Base-by-base conservation (phyloP, 352 stramenopile species). In the Nothophytophthora sp. region DNA sequence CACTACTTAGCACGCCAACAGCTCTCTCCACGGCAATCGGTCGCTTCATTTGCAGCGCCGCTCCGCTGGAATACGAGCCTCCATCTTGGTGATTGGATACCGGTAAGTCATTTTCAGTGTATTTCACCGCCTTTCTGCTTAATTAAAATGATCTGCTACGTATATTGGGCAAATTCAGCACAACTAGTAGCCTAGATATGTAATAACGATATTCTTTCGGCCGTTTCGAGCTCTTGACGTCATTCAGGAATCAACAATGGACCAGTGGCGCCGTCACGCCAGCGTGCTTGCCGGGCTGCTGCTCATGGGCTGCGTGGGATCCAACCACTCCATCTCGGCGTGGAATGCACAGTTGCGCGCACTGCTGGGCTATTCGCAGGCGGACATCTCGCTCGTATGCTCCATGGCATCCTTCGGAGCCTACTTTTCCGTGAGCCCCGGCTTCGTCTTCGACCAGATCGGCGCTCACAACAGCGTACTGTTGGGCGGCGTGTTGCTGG, bases 341-440 rank as follows among this genome's bases (percentile, higher is more conserved):
- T 92, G 79, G 81, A 92, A 92, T 32, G 63, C 77, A 44, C 73
- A 92, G 66, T 67, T 92, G 13, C 75, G 72, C 40, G 24, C 29
- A 12, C 36, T 74, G 47, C 63, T 90, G 27, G 53, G 63, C 25
- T 90, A 85, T 67, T 87, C 81, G 39, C 76, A 90, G 55, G 60
- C 71, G 28, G 68, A 88, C 18, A 92, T 92, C 60, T 80, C 79
- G 22, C 55, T 89, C 34, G 79, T 92, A n/a, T 77, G 74, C 58
- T 89, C 80, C 28, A 84, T 89, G 74, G 76, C 75, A 23, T 86
- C 76, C 29, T 92, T 92, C 57, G 81, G 81, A 32, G 76, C 76
- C 33, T 92, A 89, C 60, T 89, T 89, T 60, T 85, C 76, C 9
- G 73, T 92, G 34, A 69, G 62, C 37, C 73, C 76, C 8, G 81